Evolutionary conservation across 441 rosid species (phyloP).

Genomic region (Populus hybrid): DNA sequence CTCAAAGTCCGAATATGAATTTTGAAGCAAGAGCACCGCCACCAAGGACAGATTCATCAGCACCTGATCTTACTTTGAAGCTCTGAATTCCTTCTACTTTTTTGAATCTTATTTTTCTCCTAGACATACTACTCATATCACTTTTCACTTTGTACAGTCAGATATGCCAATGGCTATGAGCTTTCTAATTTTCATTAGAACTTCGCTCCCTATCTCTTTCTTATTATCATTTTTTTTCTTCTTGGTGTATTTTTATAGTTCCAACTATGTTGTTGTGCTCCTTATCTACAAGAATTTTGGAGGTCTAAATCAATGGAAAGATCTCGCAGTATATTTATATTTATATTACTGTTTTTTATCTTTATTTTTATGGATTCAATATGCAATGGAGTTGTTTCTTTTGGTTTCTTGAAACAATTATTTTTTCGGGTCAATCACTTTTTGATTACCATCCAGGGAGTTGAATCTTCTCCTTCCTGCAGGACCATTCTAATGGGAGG

Average conservation of each 20-base stretch:
- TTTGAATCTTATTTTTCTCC: background rate
- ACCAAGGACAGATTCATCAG: constrained; percentile 37
- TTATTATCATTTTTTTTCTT: background rate
- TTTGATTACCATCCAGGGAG: background rate
- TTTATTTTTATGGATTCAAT: background rate
- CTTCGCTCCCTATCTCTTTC: background rate
- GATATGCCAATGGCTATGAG: constrained; percentile 18
- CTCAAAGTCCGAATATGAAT: constrained; percentile 34
- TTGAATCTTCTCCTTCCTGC: background rate
- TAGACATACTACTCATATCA: constrained; percentile 10
- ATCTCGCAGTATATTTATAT: background rate
- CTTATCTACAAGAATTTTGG: constrained; percentile 8
- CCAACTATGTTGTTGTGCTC: background rate
- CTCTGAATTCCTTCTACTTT: constrained; percentile 32
- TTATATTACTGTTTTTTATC: background rate
- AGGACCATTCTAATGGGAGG: background rate
- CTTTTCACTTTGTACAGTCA: constrained; percentile 35
- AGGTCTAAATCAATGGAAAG: background rate
- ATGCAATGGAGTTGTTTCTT: background rate
- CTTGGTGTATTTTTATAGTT: background rate
- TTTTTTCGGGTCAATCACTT: background rate
- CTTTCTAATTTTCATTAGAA: constrained; percentile 12
- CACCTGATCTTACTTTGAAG: constrained; percentile 82
- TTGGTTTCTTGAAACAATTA: background rate
- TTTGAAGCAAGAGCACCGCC: constrained; percentile 22